These are phyloP conservation scores for Cryptococcus jaspeensis DNA, from an alignment of 1,284 basidiomycete genomes.

Conservation along the genomic window DNA sequence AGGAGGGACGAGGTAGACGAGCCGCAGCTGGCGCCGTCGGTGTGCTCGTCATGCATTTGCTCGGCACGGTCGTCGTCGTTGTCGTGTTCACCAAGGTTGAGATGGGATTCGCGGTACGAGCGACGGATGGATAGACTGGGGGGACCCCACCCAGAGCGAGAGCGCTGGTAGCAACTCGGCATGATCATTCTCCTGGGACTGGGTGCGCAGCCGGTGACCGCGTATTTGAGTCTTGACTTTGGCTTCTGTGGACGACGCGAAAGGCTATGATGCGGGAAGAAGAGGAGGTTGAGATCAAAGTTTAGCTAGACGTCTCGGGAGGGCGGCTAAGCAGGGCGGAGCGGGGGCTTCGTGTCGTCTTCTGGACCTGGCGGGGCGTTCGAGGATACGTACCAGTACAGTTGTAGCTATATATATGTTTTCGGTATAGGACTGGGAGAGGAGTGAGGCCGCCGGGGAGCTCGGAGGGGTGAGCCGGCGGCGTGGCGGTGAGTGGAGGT, in stretches of 20 bases:
- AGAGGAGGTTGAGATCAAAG: too few relatives aligned
- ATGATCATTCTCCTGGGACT: not conserved
- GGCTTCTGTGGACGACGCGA: not conserved
- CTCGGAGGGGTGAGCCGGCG: too few relatives aligned
- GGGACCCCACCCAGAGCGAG: not conserved
- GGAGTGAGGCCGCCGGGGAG: too few relatives aligned
- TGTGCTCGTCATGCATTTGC: not conserved
- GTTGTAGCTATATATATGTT: not conserved
- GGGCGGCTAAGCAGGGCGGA: not conserved
- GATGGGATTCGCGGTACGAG: not conserved
- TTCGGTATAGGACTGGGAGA: too few relatives aligned
- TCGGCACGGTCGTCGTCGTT: not conserved
- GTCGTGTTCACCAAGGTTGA: too few relatives aligned
- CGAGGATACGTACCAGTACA: not conserved
- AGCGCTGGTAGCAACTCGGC: not conserved
- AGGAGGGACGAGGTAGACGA: slow-evolving; percentile 5
- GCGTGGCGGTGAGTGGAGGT: too few relatives aligned
- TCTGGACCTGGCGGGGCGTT: not conserved
- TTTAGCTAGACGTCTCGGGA: not conserved
- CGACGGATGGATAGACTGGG: not conserved
- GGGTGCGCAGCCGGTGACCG: not conserved
- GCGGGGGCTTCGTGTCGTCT: not conserved
- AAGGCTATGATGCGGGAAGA: too few relatives aligned
- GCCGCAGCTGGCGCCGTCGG: not conserved
- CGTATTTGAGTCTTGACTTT: not conserved